These are phyloP conservation scores for Triticum monococcum DNA, from an alignment of 176 grass and related monocot species.

Conservation along the genomic window DNA sequence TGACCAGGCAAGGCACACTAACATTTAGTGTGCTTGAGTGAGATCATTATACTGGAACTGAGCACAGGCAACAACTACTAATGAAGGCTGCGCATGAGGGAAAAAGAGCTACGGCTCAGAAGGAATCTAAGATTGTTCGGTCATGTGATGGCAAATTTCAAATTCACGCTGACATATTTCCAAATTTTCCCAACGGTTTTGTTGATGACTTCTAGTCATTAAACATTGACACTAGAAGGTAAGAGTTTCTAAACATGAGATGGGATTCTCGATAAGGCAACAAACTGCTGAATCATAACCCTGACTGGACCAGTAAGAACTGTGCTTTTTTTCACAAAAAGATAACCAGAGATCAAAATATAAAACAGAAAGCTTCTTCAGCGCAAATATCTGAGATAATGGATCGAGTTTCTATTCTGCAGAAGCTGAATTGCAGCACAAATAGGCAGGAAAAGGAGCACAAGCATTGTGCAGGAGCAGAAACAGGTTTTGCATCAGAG, in stretches of 20 bases:
- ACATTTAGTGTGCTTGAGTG: slow-evolving; percentile 20
- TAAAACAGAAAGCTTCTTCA: not conserved
- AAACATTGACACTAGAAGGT: not conserved
- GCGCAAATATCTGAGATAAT: not conserved
- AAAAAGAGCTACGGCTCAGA: not conserved
- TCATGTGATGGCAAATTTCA: not conserved
- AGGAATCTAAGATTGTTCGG: not conserved
- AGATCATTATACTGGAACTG: slow-evolving; percentile 21
- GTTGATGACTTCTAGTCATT: not conserved
- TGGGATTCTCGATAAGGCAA: not conserved
- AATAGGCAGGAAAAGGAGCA: not conserved
- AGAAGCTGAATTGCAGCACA: not conserved
- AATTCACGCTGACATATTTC: not conserved
- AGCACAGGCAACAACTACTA: not conserved
- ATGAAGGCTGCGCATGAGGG: not conserved
- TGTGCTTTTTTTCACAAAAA: not conserved
- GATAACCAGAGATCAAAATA: not conserved
- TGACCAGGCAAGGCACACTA: slow-evolving; percentile 35
- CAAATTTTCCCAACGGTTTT: not conserved
- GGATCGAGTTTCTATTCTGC: not conserved
- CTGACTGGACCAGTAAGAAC: not conserved
- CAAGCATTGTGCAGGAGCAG: not conserved
- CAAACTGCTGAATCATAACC: not conserved
- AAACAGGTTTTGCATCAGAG: not conserved
- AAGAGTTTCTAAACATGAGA: not conserved